Percentiles rank a stretch among this genome's conserved stretches.
phyloP scores from a whole-genome alignment of 108 stramenopile species.

The Stephanodiscus minutulus region DNA sequence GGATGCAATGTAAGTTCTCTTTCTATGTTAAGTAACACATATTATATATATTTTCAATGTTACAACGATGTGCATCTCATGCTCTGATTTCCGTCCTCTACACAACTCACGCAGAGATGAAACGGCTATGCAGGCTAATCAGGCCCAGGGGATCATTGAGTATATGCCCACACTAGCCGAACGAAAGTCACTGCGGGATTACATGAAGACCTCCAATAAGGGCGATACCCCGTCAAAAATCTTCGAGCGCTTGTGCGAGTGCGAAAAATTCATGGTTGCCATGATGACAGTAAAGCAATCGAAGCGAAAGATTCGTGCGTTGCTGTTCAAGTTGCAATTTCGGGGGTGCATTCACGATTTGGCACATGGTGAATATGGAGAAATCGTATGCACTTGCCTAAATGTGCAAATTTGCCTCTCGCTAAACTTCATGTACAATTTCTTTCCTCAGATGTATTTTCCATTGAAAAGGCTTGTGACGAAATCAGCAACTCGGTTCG shows the following conservation, averaged over 20 bases:
- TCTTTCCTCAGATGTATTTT: conserved; percentile 25
- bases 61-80: not conserved
- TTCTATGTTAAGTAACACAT: not conserved
- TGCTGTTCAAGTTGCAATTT: conserved; percentile 89
- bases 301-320: conserved; percentile 77
- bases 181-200: conserved; percentile 64
- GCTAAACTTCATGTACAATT: not conserved
- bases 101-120: conserved; percentile 49
- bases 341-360: conserved; percentile 72
- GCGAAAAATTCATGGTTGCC: conserved; percentile 90
- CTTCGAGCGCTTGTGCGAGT: conserved; percentile 82
- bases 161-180: conserved; percentile 87
- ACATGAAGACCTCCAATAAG: conserved; percentile 65
- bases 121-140: conserved; percentile 73
- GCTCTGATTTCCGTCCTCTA: conserved; percentile 3
- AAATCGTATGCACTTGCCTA: not conserved
- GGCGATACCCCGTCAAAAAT: conserved; percentile 72
- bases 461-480: conserved; percentile 82
- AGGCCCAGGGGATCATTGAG: conserved; percentile 85
- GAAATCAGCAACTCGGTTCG: conserved; percentile 77
- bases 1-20: conserved; percentile 55
- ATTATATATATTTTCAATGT: too few species aligned
- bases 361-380: conserved; percentile 51
- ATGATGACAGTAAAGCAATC: conserved; percentile 92
- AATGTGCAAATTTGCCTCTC: not conserved